Percentiles rank a stretch among this genome's conserved stretches.
phyloP scores from a whole-genome alignment of 306 rosid species.

The Psophocarpus tetragonolobus region DNA sequence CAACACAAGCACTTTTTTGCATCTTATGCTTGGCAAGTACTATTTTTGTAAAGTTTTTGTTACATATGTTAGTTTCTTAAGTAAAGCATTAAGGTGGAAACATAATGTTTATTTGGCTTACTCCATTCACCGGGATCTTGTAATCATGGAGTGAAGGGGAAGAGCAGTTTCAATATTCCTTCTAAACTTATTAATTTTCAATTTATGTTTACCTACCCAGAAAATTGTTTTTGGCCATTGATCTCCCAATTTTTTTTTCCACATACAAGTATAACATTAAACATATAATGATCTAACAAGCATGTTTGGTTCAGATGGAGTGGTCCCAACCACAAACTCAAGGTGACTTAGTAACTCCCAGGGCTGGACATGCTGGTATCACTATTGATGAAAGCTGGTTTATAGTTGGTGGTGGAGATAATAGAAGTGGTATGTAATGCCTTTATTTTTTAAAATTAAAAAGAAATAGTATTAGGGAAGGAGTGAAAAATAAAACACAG shows the following conservation, averaged over 20 bases:
- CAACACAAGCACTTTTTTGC: slow-evolving; percentile 11
- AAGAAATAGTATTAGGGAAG: background rate
- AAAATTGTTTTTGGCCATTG: slow-evolving; percentile 29
- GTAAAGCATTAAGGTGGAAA: background rate
- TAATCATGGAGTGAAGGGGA: slow-evolving; percentile 23
- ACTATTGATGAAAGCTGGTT: slow-evolving; percentile 80
- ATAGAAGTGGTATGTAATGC: slow-evolving; percentile 65
- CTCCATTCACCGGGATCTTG: background rate
- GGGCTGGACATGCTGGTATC: slow-evolving; percentile 97
- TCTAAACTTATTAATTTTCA: slow-evolving; percentile 12
- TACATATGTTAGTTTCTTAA: slow-evolving; percentile 15
- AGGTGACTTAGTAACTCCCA: slow-evolving; percentile 80
- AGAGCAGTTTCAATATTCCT: slow-evolving; percentile 6
- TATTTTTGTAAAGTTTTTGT: slow-evolving; percentile 18
- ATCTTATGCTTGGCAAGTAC: slow-evolving; percentile 10
- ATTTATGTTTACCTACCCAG: slow-evolving; percentile 12
- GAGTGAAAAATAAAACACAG: slow-evolving; percentile 21
- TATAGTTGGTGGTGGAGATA: slow-evolving; percentile 97
- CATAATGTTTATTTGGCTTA: slow-evolving; percentile 10
- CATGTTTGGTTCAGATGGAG: slow-evolving; percentile 68
- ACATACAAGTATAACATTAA: slow-evolving; percentile 32
- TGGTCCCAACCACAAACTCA: slow-evolving; percentile 94
- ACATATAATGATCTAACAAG: slow-evolving; percentile 22
- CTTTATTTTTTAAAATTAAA: background rate
- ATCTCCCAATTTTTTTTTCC: background rate